Percentiles rank a stretch among this genome's conserved stretches.
Evolutionary conservation across 441 rosid species (phyloP).

Genomic region (Eruca vesicaria): DNA sequence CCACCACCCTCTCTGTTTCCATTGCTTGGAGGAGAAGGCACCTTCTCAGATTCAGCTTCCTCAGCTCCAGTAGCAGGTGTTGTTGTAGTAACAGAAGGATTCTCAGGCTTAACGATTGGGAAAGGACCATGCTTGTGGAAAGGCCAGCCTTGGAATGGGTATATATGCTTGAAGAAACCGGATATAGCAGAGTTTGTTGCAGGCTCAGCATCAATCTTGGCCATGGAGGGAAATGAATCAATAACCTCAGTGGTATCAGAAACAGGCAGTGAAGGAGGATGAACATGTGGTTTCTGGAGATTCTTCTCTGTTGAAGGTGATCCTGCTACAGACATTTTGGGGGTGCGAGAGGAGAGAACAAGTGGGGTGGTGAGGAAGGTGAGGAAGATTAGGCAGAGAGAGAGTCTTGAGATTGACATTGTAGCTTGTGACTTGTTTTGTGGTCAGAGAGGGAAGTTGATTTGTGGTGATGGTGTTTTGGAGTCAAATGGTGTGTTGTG

Average conservation of each 20-base stretch:
- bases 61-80: constrained; percentile 28
- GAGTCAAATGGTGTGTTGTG: constrained; percentile 17
- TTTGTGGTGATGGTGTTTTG: constrained; percentile 13
- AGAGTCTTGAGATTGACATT: constrained; percentile 28
- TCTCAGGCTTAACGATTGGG: constrained; percentile 18
- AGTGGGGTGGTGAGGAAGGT: constrained; percentile 14
- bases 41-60: constrained; percentile 24
- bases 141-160: constrained; percentile 40
- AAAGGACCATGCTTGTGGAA: constrained; percentile 33
- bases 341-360: constrained; percentile 26
- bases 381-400: constrained; percentile 25
- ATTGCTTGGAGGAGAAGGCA: constrained; percentile 28
- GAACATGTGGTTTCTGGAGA: not conserved
- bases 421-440: not conserved
- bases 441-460: not conserved
- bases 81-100: constrained; percentile 24
- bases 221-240: constrained; percentile 23
- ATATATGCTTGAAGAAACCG: constrained; percentile 23
- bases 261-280: constrained; percentile 19
- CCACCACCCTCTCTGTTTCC: constrained; percentile 33
- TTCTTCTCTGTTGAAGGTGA: constrained; percentile 16
- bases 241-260: constrained; percentile 2
- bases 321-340: not conserved
- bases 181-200: constrained; percentile 17
- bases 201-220: constrained; percentile 25